A percentile compares a stretch with the other conserved stretches of the same genome.
Conservation (phyloP, 129 eudicot species). For the Centrapalus pauciflorus region DNA sequence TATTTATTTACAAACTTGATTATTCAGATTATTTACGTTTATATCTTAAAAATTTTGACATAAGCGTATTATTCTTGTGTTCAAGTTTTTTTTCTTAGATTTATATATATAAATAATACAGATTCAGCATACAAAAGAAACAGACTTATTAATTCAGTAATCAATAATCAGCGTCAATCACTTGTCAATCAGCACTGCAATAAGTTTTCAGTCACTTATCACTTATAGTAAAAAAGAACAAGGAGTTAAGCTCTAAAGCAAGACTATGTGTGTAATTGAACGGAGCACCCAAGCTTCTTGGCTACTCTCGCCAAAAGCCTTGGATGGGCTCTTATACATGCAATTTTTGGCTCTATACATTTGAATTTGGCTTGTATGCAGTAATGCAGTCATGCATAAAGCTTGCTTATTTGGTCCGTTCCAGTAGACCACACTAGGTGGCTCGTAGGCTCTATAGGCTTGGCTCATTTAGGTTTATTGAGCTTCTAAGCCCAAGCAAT, state of each 20-base stretch:
- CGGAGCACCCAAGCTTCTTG: conserved; percentile 1
- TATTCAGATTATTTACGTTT: too few relatives aligned
- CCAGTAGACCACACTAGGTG: background rate
- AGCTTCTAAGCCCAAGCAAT: background rate
- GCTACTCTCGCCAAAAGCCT: background rate
- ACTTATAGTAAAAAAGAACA: conserved; percentile 1
- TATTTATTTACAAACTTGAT: too few relatives aligned
- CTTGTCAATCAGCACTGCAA: too few relatives aligned
- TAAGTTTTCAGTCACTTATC: too few relatives aligned
- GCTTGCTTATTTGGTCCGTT: background rate
- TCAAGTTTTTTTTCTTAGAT: too few relatives aligned
- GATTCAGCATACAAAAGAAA: too few relatives aligned
- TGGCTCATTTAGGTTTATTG: background rate
- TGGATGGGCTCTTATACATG: background rate
- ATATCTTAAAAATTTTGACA: too few relatives aligned
- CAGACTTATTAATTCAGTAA: too few relatives aligned
- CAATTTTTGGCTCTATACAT: background rate
- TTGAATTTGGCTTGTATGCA: background rate
- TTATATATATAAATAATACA: too few relatives aligned
- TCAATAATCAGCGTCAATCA: too few relatives aligned
- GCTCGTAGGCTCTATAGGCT: background rate
- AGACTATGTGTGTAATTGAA: background rate
- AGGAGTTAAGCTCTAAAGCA: conserved; percentile 1
- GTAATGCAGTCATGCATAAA: too few relatives aligned
- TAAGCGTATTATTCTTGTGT: too few relatives aligned